These are phyloP conservation scores for Suhomyces bribrorum DNA, from an alignment of 1,139 yeast species.

Conservation along the genomic window DNA sequence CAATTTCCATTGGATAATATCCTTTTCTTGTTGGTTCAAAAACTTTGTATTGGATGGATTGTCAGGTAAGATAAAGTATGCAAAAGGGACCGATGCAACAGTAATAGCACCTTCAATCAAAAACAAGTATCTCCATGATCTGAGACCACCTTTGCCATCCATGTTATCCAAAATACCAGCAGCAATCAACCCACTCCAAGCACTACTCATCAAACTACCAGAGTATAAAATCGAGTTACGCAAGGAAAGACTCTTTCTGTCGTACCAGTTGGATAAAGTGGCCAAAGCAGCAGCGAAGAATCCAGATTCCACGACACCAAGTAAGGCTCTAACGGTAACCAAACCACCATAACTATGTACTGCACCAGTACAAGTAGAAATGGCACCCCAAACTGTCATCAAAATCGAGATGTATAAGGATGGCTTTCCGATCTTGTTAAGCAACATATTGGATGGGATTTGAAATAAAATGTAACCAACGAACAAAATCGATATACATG, in stretches of 20 bases:
- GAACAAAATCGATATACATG: conserved; percentile 56
- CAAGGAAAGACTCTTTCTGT: conserved; percentile 47
- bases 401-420: conserved; percentile 50
- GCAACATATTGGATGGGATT: conserved; percentile 53
- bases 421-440: conserved; percentile 53
- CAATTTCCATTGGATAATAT: conserved; percentile 35
- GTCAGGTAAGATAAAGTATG: conserved; percentile 24
- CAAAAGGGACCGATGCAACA: conserved; percentile 23
- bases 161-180: conserved; percentile 54
- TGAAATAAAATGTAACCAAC: conserved; percentile 65
- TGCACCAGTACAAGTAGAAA: conserved; percentile 49
- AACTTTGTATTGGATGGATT: conserved; percentile 24
- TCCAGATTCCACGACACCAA: conserved; percentile 62
- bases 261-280: conserved; percentile 52
- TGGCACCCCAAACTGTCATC: conserved; percentile 55
- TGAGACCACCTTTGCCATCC: conserved; percentile 48
- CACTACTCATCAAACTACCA: conserved; percentile 75
- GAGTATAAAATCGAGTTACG: conserved; percentile 61
- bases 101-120: conserved; percentile 25
- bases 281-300: conserved; percentile 56
- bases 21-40: conserved; percentile 22
- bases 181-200: conserved; percentile 78
- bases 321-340: conserved; percentile 47
- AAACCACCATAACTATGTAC: conserved; percentile 44
- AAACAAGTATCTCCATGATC: conserved; percentile 24